A percentile compares a stretch with the other conserved stretches of the same genome.
phyloP scores from a whole-genome alignment of 2,329 filamentous ascomycete species.

The Pseudogymnoascus sp. region DNA sequence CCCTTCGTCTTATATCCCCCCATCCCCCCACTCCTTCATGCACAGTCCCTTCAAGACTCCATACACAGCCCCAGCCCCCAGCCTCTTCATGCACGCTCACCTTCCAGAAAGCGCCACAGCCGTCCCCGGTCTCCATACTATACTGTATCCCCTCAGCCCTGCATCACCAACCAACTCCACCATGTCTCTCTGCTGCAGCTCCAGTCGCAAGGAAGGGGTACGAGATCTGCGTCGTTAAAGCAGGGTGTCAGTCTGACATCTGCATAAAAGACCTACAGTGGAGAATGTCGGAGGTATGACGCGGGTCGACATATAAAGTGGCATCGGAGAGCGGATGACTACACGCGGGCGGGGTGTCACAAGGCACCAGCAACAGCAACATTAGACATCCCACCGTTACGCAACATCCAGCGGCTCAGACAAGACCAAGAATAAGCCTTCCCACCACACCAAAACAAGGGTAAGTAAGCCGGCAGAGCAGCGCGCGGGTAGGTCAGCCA shows the following conservation, averaged over 20 bases:
- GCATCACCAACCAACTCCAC: background rate
- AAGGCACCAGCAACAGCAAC: background rate
- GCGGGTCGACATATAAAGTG: background rate
- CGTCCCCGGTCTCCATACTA: background rate
- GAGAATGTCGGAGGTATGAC: background rate
- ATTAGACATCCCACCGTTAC: background rate
- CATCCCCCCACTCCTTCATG: background rate
- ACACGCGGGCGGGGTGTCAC: background rate
- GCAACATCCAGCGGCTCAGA: background rate
- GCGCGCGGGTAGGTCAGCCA: conserved; percentile 1
- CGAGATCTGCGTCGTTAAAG: background rate
- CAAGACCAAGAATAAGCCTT: background rate
- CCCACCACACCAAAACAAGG: too few species aligned
- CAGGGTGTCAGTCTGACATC: background rate
- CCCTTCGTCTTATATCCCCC: background rate
- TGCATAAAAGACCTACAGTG: background rate
- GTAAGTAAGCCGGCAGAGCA: background rate
- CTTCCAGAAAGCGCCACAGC: background rate
- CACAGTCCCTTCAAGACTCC: conserved; percentile 5
- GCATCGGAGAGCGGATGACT: background rate
- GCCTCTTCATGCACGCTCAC: background rate
- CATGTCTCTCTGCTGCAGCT: background rate
- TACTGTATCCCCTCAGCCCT: background rate
- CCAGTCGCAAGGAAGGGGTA: background rate
- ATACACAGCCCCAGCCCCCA: background rate